Evolutionary conservation across 306 rosid genomes (phyloP).

Genomic region (Sicyos edulis): DNA sequence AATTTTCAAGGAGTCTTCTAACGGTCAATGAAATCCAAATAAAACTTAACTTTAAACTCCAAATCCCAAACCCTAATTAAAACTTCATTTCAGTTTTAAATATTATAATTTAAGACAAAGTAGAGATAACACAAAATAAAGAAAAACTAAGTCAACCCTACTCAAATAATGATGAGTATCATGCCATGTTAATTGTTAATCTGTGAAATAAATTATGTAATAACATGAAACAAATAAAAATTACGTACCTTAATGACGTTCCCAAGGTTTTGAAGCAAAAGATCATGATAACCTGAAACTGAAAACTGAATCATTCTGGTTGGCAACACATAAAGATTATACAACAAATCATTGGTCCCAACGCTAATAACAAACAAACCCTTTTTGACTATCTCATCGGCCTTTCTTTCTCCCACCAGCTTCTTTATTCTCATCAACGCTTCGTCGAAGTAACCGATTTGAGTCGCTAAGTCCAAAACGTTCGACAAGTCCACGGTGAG

Average conservation of each 20-base stretch:
- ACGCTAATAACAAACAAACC: slow-evolving; percentile 26
- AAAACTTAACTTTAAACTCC: too few relatives aligned
- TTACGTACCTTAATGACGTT: slow-evolving; percentile 11
- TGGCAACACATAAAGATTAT: slow-evolving; percentile 24
- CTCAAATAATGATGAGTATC: too few relatives aligned
- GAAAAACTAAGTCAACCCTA: too few relatives aligned
- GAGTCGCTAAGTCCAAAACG: slow-evolving; percentile 12
- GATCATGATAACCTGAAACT: slow-evolving; percentile 25
- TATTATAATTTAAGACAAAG: too few relatives aligned
- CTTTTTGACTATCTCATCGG: slow-evolving; percentile 17
- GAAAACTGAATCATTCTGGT: background rate
- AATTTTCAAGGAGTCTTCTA: too few relatives aligned
- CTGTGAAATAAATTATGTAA: too few relatives aligned
- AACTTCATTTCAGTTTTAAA: too few relatives aligned
- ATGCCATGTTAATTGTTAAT: too few relatives aligned
- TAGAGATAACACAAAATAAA: too few relatives aligned
- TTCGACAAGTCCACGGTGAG: background rate
- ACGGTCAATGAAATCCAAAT: too few relatives aligned
- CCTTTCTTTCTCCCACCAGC: slow-evolving; percentile 20
- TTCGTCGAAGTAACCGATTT: slow-evolving; percentile 27
- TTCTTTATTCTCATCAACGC: slow-evolving; percentile 17
- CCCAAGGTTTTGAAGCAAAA: slow-evolving; percentile 24
- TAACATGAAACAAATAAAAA: too few relatives aligned
- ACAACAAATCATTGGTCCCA: slow-evolving; percentile 37
- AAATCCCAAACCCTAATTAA: too few relatives aligned